Evolutionary conservation across 371 early-diverging fungal species (phyloP), one percentile per base, ranked within the genome.

Genomic region (Rhizopus sp.): DNA sequence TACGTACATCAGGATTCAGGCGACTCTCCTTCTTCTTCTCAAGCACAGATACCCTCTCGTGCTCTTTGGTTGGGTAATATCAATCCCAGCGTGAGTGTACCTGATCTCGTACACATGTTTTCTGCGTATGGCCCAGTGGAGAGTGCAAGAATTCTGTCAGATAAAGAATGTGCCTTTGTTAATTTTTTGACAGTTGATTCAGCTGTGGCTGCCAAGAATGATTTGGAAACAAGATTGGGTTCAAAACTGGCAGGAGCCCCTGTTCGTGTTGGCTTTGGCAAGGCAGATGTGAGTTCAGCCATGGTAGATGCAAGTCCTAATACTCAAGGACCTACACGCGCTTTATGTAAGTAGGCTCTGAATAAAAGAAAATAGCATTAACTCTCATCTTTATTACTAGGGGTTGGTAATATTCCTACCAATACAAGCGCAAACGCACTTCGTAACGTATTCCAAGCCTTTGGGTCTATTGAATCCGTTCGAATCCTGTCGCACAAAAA

Each of bases 51-150:
- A 40, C 92, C 91, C 8, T 89, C 95, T 17, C 88, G 97, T 13
- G 93, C 95, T 5, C 79, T 98, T 23, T 97, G 97, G 97, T 84
- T 97, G 41, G 97, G 97, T 38, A 96, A 96, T 64, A 83, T 97
- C 34, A 94, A 95, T 62, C 82, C 93, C 0, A 69, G 82, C 8
- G 78, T 96, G 50, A 87, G 88, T 13, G 84, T 86, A 30, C 82
- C 88, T 16, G 95, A 96, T 39, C 81, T 97, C 39, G 78, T 89
- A 30, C 78, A 84, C 38, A 57, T 91, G 10, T 98, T 97, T 70
- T 82, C 88, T 17, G 84, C 88, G 3, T 98, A 91, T 71, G 98
- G 98, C 2, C 85, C 88, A 16, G 93, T 98, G 51, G 97, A 98
- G 75, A 90, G 90, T 51, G 83, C 95, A 39, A 88, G 97, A 35